Base-by-base conservation (phyloP, 1,284 basidiomycete species). In the Gymnopus androsaceus region DNA sequence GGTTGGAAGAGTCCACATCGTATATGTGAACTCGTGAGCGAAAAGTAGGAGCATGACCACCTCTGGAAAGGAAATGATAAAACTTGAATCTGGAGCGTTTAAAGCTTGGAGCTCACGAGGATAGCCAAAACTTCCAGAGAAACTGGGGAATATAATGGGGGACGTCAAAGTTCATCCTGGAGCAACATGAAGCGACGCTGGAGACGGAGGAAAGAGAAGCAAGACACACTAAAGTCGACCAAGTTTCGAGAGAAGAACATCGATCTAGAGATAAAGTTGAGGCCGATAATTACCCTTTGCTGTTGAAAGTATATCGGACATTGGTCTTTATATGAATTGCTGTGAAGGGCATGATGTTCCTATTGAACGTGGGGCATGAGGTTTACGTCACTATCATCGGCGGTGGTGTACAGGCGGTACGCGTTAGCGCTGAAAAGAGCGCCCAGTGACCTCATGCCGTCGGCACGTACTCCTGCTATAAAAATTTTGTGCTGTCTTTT, bases 11-110 rank as follows among this genome's bases (percentile, higher is more conserved):
- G 60, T 78, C 80, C 3, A 79, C 72, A 59, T 83, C 75, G 58
- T 81, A 83, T 4, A 75, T 63, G 61, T 83, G 81, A 31, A 83
- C 58, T n/a, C 78, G 72, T 30, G 78, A 67, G 62, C 48, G 28
- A 8, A 30, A 38, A 42, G 12, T 15, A 42, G 12, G 25, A 30
- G 9, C 36, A 15, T 40, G 34, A 19, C 17, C 14, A 36, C 48
- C 48, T 17, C 54, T 56, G 69, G 58, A 64, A 55, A 19, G 64
- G 61, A 40, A 28, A 44, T 25, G 38, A 14, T 31, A 31, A 14
- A 30, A 28, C n/a, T 17, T 27, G 55, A 21, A 51, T 49, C 48
- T 8, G 23, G 31, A 21, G 49, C 34, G 7, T n/a, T 17, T 31
- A 46, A 33, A 34, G 17, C 1, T 25, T 14, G n/a, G 45, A 12